Base-by-base conservation (phyloP, 306 rosid genomes). In the Castanospermum australe region DNA sequence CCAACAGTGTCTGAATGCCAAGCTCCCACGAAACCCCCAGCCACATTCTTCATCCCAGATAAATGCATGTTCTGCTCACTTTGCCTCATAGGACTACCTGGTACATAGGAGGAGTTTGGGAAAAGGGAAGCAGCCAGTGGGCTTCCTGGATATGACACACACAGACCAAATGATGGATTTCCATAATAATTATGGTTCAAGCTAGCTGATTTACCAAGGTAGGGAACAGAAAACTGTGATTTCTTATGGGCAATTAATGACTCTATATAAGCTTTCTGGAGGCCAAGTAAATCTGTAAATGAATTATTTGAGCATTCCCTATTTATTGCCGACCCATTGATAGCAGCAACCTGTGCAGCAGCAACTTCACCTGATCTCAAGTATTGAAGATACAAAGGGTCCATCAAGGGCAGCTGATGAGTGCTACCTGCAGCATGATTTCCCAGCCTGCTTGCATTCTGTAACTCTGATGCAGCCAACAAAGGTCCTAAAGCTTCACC, bases 71-170 rank as follows among this genome's bases (percentile, higher is more conserved):
- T 88, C 8, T 85, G 84, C 15, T 91, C 99, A 74, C 79, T 67
- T 72, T 89, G 97, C 90, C 89, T 86, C 84, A 92, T 86, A 59
- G 99, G 99, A 87, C 97, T 94, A 28, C 92, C 92, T 30, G 90
- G 86, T 76, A 92, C 98, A 81, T 88, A 82, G 24, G 90, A 87
- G 70, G 99, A 86, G 88, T 84, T 91, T 5, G 97, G 88, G 80
- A 84, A 86, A 78, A 85, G 73, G 20, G 97, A 87, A 83, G 87
- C 90, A 59, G 89, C 90, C 86, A 91, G 67, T 35, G 98, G 97
- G 78, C 97, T 92, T 81, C 97, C 95, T 33, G 95, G 93, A 87
- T 90, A 94, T 45, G 97, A 82, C 86, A 92, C 65, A 36, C 92
- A 77, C 28, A 55, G 22, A 68, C 86, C 84, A 85, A 61, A 72